Base-by-base conservation (phyloP, 441 rosid genomes). In the Euphorbia corollata region DNA sequence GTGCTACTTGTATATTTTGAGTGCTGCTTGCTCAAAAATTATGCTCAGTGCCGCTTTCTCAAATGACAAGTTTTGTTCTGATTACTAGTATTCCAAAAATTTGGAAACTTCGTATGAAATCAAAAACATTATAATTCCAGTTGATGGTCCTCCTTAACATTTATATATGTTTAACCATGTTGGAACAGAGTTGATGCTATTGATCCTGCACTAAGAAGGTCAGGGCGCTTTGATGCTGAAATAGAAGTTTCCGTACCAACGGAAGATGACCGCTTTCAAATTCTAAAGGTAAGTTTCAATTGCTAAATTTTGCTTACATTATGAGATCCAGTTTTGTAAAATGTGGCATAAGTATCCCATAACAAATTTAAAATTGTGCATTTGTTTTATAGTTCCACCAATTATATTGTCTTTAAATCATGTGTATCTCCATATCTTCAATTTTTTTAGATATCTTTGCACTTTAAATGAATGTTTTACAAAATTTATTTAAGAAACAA, bases 171-270 rank as follows among this genome's bases (percentile, higher is more conserved):
- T 18, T 65, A 38, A 19, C 47, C 24, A 10, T 61, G 51, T 54
- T 1, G 67, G 55, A 56, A 59, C 74, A 77, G 79, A 86, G 96
- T 84, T 60, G 96, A 89, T 75, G 89, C 84, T 3, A 79, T 93
- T 72, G 96, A 91, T 70, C 93, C 92, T 38, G 91, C 90, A 0
- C 77, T 93, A 38, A 84, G 96, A 79, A 84, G 99, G 72, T 76
- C 85, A 1, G 96, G 97, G 20, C 87, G 97, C 43, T 86, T 93
- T 74, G 96, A 89, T 83, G 61, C 82, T 74, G 91, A 86, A 78
- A 77, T 93, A 63, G 97, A 93, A 87, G 96, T 93, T 64, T 84
- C 87, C 53, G 78, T 85, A 0, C 99, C 99, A 48, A 87, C 83
- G 55, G 89, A 84, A 69, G 88, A 78, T 70, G 99, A 93, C 56